A percentile compares a stretch with the other conserved stretches of the same genome.
Evolutionary conservation across 2,329 filamentous ascomycete genomes (phyloP).

Genomic region (Pestalotiopsis sp.): DNA sequence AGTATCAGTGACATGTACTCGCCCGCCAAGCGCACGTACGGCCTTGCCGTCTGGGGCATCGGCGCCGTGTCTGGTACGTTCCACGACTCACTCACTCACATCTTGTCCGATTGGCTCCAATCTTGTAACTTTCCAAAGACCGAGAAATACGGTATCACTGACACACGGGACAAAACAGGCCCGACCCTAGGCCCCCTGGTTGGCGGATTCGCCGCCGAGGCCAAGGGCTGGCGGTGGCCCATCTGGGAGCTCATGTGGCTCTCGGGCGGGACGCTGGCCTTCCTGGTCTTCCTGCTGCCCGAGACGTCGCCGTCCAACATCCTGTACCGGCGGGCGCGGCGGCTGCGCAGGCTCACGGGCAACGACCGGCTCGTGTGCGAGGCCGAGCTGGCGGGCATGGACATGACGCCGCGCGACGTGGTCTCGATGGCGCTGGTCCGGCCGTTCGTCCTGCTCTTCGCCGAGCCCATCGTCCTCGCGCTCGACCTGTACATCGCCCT

Average conservation of each 20-base stretch:
- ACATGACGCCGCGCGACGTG: slow-evolving; percentile 44
- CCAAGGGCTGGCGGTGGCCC: slow-evolving; percentile 50
- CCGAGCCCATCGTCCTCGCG: slow-evolving; percentile 55
- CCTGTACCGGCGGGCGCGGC: slow-evolving; percentile 51
- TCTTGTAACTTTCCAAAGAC: neutral
- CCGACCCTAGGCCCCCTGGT: slow-evolving; percentile 53
- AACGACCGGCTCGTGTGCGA: slow-evolving; percentile 51
- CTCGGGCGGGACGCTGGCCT: slow-evolving; percentile 36
- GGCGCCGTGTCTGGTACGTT: slow-evolving; percentile 33
- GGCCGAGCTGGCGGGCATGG: slow-evolving; percentile 49
- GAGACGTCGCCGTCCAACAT: slow-evolving; percentile 58
- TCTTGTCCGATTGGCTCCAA: neutral
- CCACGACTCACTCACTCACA: neutral
- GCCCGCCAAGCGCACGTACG: slow-evolving; percentile 41
- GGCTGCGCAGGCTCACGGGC: slow-evolving; percentile 43
- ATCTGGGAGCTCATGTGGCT: slow-evolving; percentile 52
- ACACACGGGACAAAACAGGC: slow-evolving; percentile 15
- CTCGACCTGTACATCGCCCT: slow-evolving; percentile 51
- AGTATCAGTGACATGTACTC: slow-evolving; percentile 32
- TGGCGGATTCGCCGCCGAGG: slow-evolving; percentile 46
- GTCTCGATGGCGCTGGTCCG: slow-evolving; percentile 47
- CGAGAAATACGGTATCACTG: too few relatives aligned
- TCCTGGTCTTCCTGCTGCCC: slow-evolving; percentile 56
- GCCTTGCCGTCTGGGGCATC: slow-evolving; percentile 46
- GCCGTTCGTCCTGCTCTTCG: slow-evolving; percentile 38